phyloP scores from a whole-genome alignment of 352 stramenopile genomes.

The Thraustochytrium striatum region DNA sequence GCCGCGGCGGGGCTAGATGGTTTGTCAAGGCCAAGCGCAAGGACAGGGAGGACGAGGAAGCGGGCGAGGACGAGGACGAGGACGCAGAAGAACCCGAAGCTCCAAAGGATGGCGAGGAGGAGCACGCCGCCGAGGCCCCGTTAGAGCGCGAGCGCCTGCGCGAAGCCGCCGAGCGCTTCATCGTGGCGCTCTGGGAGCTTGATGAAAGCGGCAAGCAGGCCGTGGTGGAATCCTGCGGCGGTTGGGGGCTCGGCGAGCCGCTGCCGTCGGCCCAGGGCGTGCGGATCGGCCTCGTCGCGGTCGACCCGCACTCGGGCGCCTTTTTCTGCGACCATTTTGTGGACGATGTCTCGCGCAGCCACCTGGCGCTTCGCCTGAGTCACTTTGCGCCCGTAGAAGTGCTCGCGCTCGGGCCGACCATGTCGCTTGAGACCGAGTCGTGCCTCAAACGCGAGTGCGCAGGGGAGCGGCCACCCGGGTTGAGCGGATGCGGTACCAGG shows the following conservation, averaged over 20 bases:
- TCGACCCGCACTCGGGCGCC: neutral
- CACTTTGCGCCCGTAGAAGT: neutral
- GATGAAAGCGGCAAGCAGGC: neutral
- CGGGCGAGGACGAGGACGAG: slow-evolving; percentile 12
- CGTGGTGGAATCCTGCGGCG: neutral
- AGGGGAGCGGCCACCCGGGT: neutral
- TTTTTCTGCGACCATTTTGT: slow-evolving; percentile 9
- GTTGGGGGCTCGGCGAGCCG: slow-evolving; percentile 5
- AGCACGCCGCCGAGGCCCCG: slow-evolving; percentile 14
- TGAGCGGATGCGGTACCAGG: neutral
- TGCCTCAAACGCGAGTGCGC: neutral
- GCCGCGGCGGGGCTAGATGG: neutral
- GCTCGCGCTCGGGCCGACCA: neutral
- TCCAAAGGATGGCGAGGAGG: slow-evolving; percentile 28
- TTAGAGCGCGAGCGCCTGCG: neutral
- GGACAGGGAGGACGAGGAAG: slow-evolving; percentile 2
- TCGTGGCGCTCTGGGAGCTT: slow-evolving; percentile 33
- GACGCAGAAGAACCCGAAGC: slow-evolving; percentile 4
- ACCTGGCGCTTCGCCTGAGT: neutral
- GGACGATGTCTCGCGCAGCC: neutral
- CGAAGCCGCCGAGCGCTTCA: neutral
- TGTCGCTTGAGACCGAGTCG: slow-evolving; percentile 5
- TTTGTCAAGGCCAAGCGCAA: neutral
- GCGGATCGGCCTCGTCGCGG: slow-evolving; percentile 6
- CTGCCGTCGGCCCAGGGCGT: neutral